Conservation (phyloP, 352 stramenopile species). For the Saprolegnia parasitica region DNA sequence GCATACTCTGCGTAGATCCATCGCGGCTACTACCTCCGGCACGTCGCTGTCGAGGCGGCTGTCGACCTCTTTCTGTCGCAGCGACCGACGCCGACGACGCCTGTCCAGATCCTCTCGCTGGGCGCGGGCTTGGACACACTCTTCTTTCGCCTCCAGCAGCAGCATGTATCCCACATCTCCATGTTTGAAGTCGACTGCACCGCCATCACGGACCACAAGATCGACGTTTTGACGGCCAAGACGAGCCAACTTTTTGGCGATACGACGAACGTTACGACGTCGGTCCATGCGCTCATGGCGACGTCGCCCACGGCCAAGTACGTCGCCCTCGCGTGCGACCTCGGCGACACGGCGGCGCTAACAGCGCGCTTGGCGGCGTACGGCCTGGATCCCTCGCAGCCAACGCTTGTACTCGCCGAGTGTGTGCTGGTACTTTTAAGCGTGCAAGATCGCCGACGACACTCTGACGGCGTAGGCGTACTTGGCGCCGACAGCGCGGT, state of each 20-base stretch:
- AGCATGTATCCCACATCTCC: constrained; percentile 27
- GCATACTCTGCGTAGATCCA: constrained; percentile 46
- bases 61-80: constrained; percentile 51
- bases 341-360: constrained; percentile 45
- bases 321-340: constrained; percentile 46
- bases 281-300: neutral
- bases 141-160: constrained; percentile 54
- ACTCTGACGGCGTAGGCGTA: constrained; percentile 43
- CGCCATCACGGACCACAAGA: constrained; percentile 49
- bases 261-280: neutral
- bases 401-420: constrained; percentile 60
- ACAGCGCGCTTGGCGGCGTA: constrained; percentile 32
- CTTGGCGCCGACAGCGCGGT: constrained; percentile 47
- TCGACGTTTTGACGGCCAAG: constrained; percentile 34
- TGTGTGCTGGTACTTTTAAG: constrained; percentile 53
- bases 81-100: constrained; percentile 21
- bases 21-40: constrained; percentile 68
- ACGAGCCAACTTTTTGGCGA: neutral
- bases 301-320: constrained; percentile 34
- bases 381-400: constrained; percentile 37
- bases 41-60: constrained; percentile 48
- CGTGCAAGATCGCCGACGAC: constrained; percentile 4
- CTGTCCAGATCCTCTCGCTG: constrained; percentile 29
- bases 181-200: constrained; percentile 65
- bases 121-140: constrained; percentile 56